Evolutionary conservation across 2,329 filamentous ascomycete species (phyloP).

Genomic region (Apiospora malaysiana): DNA sequence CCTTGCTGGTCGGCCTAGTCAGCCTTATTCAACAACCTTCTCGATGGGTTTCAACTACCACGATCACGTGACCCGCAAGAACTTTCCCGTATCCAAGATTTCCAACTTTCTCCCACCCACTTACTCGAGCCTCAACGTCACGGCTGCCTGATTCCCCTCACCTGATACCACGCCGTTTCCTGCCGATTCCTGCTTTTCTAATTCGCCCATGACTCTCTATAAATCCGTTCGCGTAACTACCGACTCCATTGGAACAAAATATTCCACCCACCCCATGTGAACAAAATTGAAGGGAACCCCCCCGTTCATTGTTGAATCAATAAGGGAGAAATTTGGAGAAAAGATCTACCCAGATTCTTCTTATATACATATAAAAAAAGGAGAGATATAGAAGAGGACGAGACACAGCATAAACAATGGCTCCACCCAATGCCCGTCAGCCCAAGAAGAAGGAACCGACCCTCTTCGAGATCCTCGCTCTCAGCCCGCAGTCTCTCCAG

Average conservation of each 20-base stretch:
- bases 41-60: background rate
- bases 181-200: conserved; percentile 4
- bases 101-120: conserved; percentile 18
- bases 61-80: conserved; percentile 19
- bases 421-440: conserved; percentile 25
- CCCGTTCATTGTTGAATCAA: background rate
- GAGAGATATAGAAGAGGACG: background rate
- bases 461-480: conserved; percentile 66
- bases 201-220: conserved; percentile 11
- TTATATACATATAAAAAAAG: background rate
- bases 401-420: conserved; percentile 28
- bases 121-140: conserved; percentile 16
- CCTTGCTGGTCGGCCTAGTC: background rate
- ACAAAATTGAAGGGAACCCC: background rate
- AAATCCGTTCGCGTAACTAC: conserved; percentile 7
- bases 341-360: background rate
- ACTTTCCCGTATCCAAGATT: conserved; percentile 18
- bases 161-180: background rate
- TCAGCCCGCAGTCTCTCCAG: conserved; percentile 56
- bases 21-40: background rate
- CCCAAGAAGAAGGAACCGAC: conserved; percentile 45
- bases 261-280: conserved; percentile 10
- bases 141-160: conserved; percentile 8
- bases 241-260: background rate
- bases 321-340: background rate